These are phyloP conservation scores for Cladophialophora immunda DNA, from an alignment of 2,329 filamentous ascomycete species.

Conservation along the genomic window DNA sequence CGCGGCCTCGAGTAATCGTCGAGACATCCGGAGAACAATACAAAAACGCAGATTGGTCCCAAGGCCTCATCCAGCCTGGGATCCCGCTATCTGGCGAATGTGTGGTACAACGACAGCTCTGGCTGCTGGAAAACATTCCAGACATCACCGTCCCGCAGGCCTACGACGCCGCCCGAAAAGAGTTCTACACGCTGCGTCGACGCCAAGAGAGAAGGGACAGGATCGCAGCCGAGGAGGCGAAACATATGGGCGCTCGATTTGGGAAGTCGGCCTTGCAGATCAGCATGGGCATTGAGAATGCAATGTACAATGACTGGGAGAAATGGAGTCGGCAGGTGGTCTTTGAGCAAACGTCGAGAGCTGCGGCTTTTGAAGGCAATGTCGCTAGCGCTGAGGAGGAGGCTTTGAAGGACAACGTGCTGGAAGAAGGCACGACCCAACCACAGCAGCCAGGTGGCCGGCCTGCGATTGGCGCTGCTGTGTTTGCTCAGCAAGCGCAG, in stretches of 20 bases:
- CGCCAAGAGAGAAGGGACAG: conserved; percentile 82
- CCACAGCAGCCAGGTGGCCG: conserved; percentile 6
- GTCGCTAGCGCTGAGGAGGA: conserved; percentile 32
- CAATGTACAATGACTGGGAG: conserved; percentile 85
- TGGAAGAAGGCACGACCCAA: conserved; percentile 2
- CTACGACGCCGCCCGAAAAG: conserved; percentile 85
- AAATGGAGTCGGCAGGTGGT: conserved; percentile 71
- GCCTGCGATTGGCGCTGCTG: conserved; percentile 26
- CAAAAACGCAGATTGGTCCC: conserved; percentile 67
- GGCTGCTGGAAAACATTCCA: conserved; percentile 74
- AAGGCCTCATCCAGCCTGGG: conserved; percentile 74
- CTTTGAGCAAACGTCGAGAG: conserved; percentile 57
- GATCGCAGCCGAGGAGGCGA: conserved; percentile 86
- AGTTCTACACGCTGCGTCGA: conserved; percentile 88
- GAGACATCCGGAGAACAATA: conserved; percentile 87
- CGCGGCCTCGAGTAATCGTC: conserved; percentile 82
- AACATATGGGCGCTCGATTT: conserved; percentile 86
- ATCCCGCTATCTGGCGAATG: conserved; percentile 85
- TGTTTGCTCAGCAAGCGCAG: conserved; percentile 33
- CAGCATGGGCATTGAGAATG: conserved; percentile 82
- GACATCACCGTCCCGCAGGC: conserved; percentile 71
- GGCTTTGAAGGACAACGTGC: conserved; percentile 24
- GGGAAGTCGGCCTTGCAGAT: conserved; percentile 78
- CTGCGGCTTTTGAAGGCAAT: conserved; percentile 53
- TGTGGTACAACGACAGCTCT: conserved; percentile 90